Percentiles rank a stretch among this genome's conserved stretches.
These are phyloP conservation scores for Hyaloscypha variabilis DNA, from an alignment of 495 filamentous ascomycete species.

Conservation along the genomic window DNA sequence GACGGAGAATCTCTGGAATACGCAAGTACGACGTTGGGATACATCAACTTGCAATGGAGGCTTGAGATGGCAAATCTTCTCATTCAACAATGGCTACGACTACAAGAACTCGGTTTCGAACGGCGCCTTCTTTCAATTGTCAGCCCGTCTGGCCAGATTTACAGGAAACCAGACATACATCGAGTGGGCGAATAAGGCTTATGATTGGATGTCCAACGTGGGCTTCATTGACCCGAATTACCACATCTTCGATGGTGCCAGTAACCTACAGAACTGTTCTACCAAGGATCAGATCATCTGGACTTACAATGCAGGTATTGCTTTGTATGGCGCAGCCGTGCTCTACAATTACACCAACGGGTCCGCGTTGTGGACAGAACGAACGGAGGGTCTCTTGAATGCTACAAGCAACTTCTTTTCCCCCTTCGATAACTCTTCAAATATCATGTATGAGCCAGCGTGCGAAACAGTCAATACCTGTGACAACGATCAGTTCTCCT, in stretches of 20 bases:
- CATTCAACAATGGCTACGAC: constrained; percentile 75
- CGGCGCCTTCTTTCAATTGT: constrained; percentile 82
- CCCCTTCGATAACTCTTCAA: constrained; percentile 53
- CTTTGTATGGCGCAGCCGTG: constrained; percentile 69
- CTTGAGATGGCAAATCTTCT: constrained; percentile 84
- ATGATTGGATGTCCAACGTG: constrained; percentile 68
- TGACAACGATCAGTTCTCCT: constrained; percentile 77
- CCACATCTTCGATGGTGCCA: constrained; percentile 72
- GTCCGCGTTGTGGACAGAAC: constrained; percentile 29
- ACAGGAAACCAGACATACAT: constrained; percentile 80
- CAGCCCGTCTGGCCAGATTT: constrained; percentile 74
- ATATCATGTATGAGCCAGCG: constrained; percentile 68
- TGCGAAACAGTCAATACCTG: constrained; percentile 69
- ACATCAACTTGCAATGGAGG: constrained; percentile 67
- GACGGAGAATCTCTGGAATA: constrained; percentile 79
- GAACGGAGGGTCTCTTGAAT: constrained; percentile 28
- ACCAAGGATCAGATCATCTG: constrained; percentile 64
- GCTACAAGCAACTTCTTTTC: constrained; percentile 48
- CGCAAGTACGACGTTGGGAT: constrained; percentile 73
- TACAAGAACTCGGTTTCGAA: constrained; percentile 83
- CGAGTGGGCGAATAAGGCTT: constrained; percentile 72
- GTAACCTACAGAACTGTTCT: constrained; percentile 62
- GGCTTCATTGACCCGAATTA: constrained; percentile 68
- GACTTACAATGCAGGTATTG: constrained; percentile 77
- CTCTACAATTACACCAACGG: constrained; percentile 62